Evolutionary conservation across 2,329 filamentous ascomycete species (phyloP).

Genomic region (Exophiala bonariae): DNA sequence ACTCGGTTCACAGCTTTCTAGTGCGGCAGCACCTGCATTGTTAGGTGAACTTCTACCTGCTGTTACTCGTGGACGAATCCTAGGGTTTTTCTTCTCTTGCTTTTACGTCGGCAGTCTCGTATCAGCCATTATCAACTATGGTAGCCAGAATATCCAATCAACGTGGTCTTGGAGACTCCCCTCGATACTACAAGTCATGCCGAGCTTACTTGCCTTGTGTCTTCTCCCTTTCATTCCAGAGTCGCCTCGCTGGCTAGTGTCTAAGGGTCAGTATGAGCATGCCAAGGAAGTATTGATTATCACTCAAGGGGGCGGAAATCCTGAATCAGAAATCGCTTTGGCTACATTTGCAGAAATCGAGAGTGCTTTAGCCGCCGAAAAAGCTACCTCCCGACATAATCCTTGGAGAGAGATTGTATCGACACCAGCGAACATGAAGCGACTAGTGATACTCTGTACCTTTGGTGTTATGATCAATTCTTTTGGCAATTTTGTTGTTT

Average conservation of each 20-base stretch:
- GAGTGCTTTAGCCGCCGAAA: no score
- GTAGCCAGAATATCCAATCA: slow-evolving; percentile 2
- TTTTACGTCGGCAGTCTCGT: slow-evolving; percentile 4
- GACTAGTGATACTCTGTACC: no score
- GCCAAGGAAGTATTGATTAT: no score
- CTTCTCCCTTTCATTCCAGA: slow-evolving; percentile 57
- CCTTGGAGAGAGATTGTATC: no score
- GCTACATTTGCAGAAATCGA: no score
- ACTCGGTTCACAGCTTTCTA: slow-evolving; percentile 58
- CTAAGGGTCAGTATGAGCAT: no score
- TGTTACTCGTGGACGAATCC: not conserved
- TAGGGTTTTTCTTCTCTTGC: slow-evolving; percentile 7
- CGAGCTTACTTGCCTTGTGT: slow-evolving; percentile 45
- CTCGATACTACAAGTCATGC: slow-evolving; percentile 51
- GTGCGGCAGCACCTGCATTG: slow-evolving; percentile 43
- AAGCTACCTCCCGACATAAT: slow-evolving; percentile 21
- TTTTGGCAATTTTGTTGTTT: slow-evolving; percentile 35
- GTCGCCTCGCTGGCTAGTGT: slow-evolving; percentile 53
- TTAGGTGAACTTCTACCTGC: slow-evolving; percentile 5
- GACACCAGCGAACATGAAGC: no score
- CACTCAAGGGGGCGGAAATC: no score
- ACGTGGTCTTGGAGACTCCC: slow-evolving; percentile 55
- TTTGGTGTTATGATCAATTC: not conserved
- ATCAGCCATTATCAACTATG: slow-evolving; percentile 5
- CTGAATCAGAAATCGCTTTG: no score